Evolutionary conservation across 495 filamentous ascomycete species (phyloP), one percentile per base, ranked within the genome.

Genomic region (Wilcoxina mikolae): DNA sequence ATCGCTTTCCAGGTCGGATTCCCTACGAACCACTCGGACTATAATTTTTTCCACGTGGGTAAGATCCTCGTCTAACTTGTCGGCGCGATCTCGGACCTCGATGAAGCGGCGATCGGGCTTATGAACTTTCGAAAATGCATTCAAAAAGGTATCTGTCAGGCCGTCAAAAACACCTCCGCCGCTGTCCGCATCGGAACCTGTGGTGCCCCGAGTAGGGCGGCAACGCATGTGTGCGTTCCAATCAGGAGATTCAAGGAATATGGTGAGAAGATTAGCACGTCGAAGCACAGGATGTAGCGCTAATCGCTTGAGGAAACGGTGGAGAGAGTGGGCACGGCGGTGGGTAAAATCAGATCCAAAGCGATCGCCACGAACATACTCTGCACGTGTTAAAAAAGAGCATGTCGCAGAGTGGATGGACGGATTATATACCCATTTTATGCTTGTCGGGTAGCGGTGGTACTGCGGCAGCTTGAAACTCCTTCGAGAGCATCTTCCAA

Each of bases 391-490:
- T 61, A 55, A 57, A 63, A 59, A 38, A n/a, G n/a, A n/a, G n/a
- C n/a, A n/a, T n/a, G n/a, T n/a, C n/a, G n/a, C n/a, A n/a, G n/a
- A n/a, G 33, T 26, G 53, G 51, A 20, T 5, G 31, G 7, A 35
- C 7, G 15, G 31, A 15, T 35, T 45, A 45, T 57, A 43, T 50
- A 66, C 64, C 64, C 85, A 98, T 91, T 67, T 94, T 94, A 74
- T 96, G 89, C 71, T 98, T 98, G 68, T 96, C 91, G 43, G 91
- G 91, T 55, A 96, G 73, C 45, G 91, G 91, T 35, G 91, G 91
- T 11, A 98, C 88, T 39, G 91, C 93, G 71, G 80, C 87, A 66
- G 82, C 83, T 28, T 87, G 87, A 63, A 87, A 96, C 64, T 95
- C 86, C 60, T 79, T 78, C 51, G 74, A 80, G 38, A 98, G 78